Conservation (phyloP, 2,329 filamentous ascomycete species). For the Ophiosphaerella herpotricha region DNA sequence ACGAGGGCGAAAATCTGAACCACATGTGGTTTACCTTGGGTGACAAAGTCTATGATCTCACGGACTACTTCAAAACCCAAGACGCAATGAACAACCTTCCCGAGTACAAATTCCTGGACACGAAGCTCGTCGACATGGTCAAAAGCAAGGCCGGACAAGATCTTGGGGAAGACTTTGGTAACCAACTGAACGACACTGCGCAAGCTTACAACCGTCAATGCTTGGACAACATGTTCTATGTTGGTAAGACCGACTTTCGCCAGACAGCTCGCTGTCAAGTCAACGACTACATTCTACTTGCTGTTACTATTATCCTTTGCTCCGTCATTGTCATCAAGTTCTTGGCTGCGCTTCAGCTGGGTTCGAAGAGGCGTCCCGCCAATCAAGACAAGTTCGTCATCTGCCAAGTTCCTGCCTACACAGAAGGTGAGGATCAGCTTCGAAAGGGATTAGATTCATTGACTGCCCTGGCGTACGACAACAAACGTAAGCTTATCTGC, state of each 20-base stretch:
- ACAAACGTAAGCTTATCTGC: conserved; percentile 95
- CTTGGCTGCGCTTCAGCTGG: conserved; percentile 88
- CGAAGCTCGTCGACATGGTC: conserved; percentile 68
- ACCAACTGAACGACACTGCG: conserved; percentile 55
- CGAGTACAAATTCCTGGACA: conserved; percentile 73
- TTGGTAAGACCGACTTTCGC: conserved; percentile 85
- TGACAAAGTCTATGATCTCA: conserved; percentile 81
- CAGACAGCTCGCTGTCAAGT: conserved; percentile 74
- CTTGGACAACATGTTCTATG: conserved; percentile 80
- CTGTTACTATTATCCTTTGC: conserved; percentile 84
- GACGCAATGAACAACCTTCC: conserved; percentile 60
- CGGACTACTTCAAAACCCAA: conserved; percentile 84
- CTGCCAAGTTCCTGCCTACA: conserved; percentile 96
- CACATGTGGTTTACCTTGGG: conserved; percentile 82
- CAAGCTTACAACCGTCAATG: conserved; percentile 77
- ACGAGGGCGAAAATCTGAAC: conserved; percentile 67
- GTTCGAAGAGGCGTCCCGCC: conserved; percentile 83
- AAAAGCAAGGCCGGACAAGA: conserved; percentile 78
- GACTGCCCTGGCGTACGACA: conserved; percentile 93
- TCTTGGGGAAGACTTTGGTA: conserved; percentile 69
- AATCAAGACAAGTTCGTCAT: conserved; percentile 99
- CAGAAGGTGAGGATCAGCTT: conserved; percentile 93
- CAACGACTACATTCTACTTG: conserved; percentile 88
- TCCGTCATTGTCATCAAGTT: conserved; percentile 85
- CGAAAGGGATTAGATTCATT: conserved; percentile 92